Evolutionary conservation across 2,329 filamentous ascomycete species (phyloP).

Genomic region (Colletotrichum sp.): DNA sequence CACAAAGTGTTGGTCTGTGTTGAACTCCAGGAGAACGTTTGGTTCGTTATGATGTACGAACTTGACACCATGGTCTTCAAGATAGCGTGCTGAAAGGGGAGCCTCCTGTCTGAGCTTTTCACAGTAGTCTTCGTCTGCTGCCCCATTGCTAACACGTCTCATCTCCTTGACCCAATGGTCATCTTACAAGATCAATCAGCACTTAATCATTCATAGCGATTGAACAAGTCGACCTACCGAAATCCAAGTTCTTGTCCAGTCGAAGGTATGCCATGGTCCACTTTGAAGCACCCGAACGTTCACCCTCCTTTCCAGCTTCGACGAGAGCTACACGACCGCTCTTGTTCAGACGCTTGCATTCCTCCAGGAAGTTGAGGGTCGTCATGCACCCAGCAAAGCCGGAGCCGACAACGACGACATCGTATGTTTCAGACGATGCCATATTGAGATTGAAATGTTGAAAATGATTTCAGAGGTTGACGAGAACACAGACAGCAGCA

Average conservation of each 20-base stretch:
- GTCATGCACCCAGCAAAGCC: not conserved
- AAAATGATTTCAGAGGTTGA: fast-evolving
- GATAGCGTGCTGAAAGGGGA: not conserved
- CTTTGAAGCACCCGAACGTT: not conserved
- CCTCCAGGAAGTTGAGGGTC: not conserved
- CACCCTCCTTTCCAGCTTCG: not conserved
- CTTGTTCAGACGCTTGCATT: not conserved
- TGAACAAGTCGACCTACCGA: not conserved
- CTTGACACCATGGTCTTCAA: not conserved
- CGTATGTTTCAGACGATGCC: not conserved
- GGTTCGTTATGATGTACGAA: not conserved
- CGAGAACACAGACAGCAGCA: not conserved
- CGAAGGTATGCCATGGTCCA: not conserved
- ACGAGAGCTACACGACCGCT: not conserved
- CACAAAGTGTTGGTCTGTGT: not conserved
- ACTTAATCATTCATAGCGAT: fast-evolving
- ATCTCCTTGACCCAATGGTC: not conserved
- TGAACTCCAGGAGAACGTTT: not conserved
- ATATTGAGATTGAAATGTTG: not conserved
- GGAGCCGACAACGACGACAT: not conserved
- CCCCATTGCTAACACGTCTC: not conserved
- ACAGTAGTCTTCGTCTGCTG: not conserved
- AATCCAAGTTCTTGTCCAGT: not conserved
- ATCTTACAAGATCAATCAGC: not conserved
- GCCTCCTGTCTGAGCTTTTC: not conserved